These are phyloP conservation scores for Bauhinia variegata DNA, from an alignment of 306 rosid genomes.

Conservation along the genomic window DNA sequence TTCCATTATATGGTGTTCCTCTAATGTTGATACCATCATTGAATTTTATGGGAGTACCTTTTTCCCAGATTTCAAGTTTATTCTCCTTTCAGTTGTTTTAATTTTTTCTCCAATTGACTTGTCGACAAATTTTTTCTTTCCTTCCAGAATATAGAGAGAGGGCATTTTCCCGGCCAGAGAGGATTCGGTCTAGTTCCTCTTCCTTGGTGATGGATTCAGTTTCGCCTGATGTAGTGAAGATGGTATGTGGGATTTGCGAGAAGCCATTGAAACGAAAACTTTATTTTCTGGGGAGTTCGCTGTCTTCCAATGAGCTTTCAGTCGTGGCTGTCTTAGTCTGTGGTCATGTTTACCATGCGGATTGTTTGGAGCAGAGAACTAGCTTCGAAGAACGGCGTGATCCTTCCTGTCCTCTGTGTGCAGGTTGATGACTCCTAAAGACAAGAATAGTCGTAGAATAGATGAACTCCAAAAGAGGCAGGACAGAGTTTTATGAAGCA, in stretches of 20 bases:
- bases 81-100: background rate
- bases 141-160: slow-evolving; percentile 59
- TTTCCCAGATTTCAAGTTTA: too few species aligned
- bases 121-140: background rate
- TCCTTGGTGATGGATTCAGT: slow-evolving; percentile 46
- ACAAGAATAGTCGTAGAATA: slow-evolving; percentile 32
- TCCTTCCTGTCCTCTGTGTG: slow-evolving; percentile 74
- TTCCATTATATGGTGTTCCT: background rate
- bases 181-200: slow-evolving; percentile 63
- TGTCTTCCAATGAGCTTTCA: slow-evolving; percentile 60
- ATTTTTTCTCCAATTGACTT: slow-evolving; percentile 4
- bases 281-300: slow-evolving; percentile 48
- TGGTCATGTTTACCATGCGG: slow-evolving; percentile 87
- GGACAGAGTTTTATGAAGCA: slow-evolving; percentile 17
- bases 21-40: background rate
- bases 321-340: slow-evolving; percentile 84
- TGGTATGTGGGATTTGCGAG: slow-evolving; percentile 70
- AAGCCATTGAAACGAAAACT: slow-evolving; percentile 65
- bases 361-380: slow-evolving; percentile 80
- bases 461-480: slow-evolving; percentile 31
- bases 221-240: slow-evolving; percentile 52
- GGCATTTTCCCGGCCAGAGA: slow-evolving; percentile 60
- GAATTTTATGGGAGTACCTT: background rate
- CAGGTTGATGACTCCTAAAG: slow-evolving; percentile 43
- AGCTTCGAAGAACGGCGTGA: slow-evolving; percentile 58